phyloP scores from a whole-genome alignment of 805 yeast species.

The Schwanniomyces yamadae region DNA sequence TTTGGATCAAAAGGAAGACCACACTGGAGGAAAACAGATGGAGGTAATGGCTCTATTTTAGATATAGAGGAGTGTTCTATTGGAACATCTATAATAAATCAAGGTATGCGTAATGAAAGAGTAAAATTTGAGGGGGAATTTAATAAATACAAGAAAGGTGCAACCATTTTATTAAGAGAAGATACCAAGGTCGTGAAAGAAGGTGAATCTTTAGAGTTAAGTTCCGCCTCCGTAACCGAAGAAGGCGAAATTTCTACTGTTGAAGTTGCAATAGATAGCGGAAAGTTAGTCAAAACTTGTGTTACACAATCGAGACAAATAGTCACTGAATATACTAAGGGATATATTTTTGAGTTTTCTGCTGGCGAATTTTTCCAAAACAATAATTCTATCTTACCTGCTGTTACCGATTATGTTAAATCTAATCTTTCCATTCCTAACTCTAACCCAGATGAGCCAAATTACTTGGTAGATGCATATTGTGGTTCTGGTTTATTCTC shows the following conservation, averaged over 20 bases:
- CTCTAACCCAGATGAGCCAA: slow-evolving; percentile 28
- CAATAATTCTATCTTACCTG: slow-evolving; percentile 85
- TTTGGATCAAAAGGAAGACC: slow-evolving; percentile 87
- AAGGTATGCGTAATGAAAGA: slow-evolving; percentile 73
- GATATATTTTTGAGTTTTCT: slow-evolving; percentile 77
- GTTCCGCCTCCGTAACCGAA: slow-evolving; percentile 46
- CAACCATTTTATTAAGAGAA: slow-evolving; percentile 83
- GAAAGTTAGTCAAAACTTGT: slow-evolving; percentile 57
- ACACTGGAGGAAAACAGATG: slow-evolving; percentile 55
- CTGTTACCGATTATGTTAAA: slow-evolving; percentile 78
- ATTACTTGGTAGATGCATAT: slow-evolving; percentile 87
- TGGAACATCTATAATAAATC: slow-evolving; percentile 77
- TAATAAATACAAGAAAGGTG: slow-evolving; percentile 66
- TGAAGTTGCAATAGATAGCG: slow-evolving; percentile 26
- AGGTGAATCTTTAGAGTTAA: slow-evolving; percentile 19
- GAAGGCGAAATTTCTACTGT: slow-evolving; percentile 31
- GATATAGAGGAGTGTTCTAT: slow-evolving; percentile 94
- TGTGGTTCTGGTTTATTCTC: slow-evolving; percentile 96
- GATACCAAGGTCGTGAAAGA: slow-evolving; percentile 49
- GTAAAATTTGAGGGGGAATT: slow-evolving; percentile 47
- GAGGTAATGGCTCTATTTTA: slow-evolving; percentile 64
- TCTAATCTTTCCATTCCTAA: slow-evolving; percentile 54
- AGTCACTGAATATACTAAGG: slow-evolving; percentile 74
- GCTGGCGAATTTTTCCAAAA: slow-evolving; percentile 98
- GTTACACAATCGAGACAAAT: slow-evolving; percentile 76